Base-by-base conservation (phyloP, 768 basidiomycete genomes). In the Nidularia sp. region DNA sequence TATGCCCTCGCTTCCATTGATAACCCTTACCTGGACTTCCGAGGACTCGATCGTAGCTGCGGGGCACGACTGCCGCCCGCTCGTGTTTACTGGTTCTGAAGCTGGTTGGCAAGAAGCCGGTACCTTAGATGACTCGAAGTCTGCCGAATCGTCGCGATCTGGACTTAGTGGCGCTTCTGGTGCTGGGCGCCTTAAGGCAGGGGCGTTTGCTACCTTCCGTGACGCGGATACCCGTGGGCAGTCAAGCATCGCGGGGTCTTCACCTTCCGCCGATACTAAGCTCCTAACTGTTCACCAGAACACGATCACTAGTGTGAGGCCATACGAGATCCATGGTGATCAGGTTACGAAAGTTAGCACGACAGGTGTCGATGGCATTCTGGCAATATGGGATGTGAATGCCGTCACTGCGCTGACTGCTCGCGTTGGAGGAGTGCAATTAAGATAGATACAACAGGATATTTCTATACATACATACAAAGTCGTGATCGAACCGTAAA, bases 11-110 rank as follows among this genome's bases (percentile, higher is more conserved):
- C 73, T 99, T 10, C 97, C 97, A 0, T 80, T 86, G 60, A 78
- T 95, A 51, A 86, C 93, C 7, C 79, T 99, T 18, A 76, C 86
- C 5, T 99, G 93, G 89, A 89, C 84, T 1, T 78, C 84, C 22
- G 94, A 97, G 66, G 80, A 86, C 53, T 71, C 83, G 6, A 68
- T 99, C 56, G 77, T 99, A 42, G 94, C 93, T 0, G 97, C 94
- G 0, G 97, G 97, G 0, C 96, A 99, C 70, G 97, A 98, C 66
- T 99, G 97, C 72, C 94, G 95, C 64, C 97, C 97, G 1, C 71
- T 93, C 22, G 81, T 97, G 31, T 95, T 93, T 70, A 75, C 81
- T 2, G 94, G 93, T 6, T 78, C 77, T 39, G 76, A 80, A 47
- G 71, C 66, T 29, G 93, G 93, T 1, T 99, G 97, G 97, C 75